Evolutionary conservation across 2,329 filamentous ascomycete species (phyloP), one percentile per base, ranked within the genome.

Genomic region (Fragosphaeria purpurea): DNA sequence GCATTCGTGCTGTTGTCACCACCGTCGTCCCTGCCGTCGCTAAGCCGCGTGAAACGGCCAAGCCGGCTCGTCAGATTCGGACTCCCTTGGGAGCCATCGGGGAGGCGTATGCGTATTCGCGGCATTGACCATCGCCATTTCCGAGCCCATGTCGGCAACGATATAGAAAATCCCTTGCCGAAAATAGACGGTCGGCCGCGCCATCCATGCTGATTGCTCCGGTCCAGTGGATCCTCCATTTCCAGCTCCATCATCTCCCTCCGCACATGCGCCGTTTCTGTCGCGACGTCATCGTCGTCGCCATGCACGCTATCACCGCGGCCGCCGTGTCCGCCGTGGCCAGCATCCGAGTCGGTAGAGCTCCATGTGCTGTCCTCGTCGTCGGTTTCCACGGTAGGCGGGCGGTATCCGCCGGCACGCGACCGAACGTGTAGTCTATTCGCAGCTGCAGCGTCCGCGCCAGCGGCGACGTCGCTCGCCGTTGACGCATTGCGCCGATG

Each of bases 221-320:
- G 42, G 46, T 69, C 65, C 30, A 69, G 61, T 33, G 81, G 80
- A 58, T 94, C 88, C 60, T 88, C 79, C 41, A 94, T 80, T 58
- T 94, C 88, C 76, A 95, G 82, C 75, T 96, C 86, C 62, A 94
- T 81, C 71, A 97, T 84, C 67, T 93, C 87, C 57, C 85, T 78
- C 55, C 87, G 82, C 59, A 93, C 76, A 55, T 82, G 80, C 35
- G 79, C 80, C 39, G 80, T 80, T 57, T 86, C 76, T 35, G 66
- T 64, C 46, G 70, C 70, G 48, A 65, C 63, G 41, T 70, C 70
- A 30, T 66, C 69, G 31, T 73, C 70, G 68, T 71, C 64, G 51
- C 70, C 48, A 8, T n/a, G 22, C 22, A 22, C 44, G n/a, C 41
- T 11, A 6, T 12, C 44, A 12, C 30, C 11, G 30, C 66, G 69